A percentile compares a stretch with the other conserved stretches of the same genome.
Evolutionary conservation across 2,329 filamentous ascomycete genomes (phyloP).

Genomic region (Alternaria viburni): DNA sequence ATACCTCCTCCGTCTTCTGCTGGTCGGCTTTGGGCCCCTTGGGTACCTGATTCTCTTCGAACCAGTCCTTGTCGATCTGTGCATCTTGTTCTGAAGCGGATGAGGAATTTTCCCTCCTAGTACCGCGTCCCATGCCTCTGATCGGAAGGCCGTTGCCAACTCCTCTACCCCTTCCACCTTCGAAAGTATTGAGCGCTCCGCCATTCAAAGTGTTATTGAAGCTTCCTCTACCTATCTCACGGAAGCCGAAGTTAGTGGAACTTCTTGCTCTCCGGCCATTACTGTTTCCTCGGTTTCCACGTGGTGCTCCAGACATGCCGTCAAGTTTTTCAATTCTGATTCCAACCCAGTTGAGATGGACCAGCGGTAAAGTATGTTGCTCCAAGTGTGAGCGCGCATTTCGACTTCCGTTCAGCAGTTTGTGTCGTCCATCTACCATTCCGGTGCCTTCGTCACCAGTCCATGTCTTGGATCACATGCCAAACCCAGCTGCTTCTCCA

Average conservation of each 20-base stretch:
- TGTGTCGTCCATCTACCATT: accelerated
- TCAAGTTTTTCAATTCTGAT: neutral
- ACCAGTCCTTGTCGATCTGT: neutral
- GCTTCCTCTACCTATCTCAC: neutral
- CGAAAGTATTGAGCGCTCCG: neutral
- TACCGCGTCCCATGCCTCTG: neutral
- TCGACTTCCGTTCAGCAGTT: neutral
- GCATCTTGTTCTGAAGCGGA: neutral
- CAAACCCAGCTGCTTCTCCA: neutral
- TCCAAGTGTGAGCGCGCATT: accelerated
- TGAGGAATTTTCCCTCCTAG: neutral
- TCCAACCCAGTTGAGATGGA: neutral
- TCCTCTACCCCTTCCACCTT: neutral
- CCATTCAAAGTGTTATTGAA: neutral
- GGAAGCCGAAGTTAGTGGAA: neutral
- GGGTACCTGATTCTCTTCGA: neutral
- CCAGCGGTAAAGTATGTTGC: neutral
- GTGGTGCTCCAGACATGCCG: neutral
- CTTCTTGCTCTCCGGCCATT: accelerated
- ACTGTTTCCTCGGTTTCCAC: neutral
- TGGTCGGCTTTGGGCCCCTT: neutral
- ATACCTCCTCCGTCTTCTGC: too few species aligned
- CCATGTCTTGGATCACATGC: neutral
- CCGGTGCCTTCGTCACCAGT: neutral
- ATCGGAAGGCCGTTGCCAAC: neutral